Base-by-base conservation (phyloP, 225 moss, liverwort and hornwort species). In the Physcomitrellopsis africana region DNA sequence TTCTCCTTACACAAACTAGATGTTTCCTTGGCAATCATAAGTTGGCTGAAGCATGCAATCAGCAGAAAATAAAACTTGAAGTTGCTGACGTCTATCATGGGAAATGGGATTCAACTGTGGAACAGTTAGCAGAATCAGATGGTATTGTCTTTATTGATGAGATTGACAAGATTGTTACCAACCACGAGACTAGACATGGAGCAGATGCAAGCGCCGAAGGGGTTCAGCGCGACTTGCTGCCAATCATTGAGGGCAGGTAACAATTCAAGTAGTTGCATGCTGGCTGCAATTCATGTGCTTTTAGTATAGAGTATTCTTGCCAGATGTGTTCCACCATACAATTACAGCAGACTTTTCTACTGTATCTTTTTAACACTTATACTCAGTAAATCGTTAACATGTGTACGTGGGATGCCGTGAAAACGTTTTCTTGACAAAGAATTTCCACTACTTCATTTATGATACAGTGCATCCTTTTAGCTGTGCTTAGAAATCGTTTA, bases 141-240 rank as follows among this genome's bases (percentile, higher is more conserved):
- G 91, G 89, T 11, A 94, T 94, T 74, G 96, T 96, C 18, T 96
- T 94, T 69, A 96, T 96, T 74, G 92, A 94, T 72, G 94, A 96
- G 72, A 96, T 96, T 73, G 94, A 96, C 73, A 96, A 94, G 77
- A 92, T 94, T 80, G 92, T 94, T 44, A 92, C 86, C 55, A 94
- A 89, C 63, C 89, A 92, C 68, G 92, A 96, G 68, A 87, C 91
- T 9, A 89, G 89, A 78, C 93, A 93, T 81, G 93, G 90, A 55
- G 90, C 86, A 32, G 89, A 96, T 75, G 92, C 92, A 73, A 96
- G 92, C 79, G 90, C 90, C 11, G 93, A 96, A 83, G 93, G 96
- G 23, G 93, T 96, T 63, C 93, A 96, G 82, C 79, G 87, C 12
- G 92, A 93, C 78, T 80, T 96, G 60, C 79, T 96, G 19, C 96